Conservation (phyloP, 148 eudicot species). For the Rhododendron molle region DNA sequence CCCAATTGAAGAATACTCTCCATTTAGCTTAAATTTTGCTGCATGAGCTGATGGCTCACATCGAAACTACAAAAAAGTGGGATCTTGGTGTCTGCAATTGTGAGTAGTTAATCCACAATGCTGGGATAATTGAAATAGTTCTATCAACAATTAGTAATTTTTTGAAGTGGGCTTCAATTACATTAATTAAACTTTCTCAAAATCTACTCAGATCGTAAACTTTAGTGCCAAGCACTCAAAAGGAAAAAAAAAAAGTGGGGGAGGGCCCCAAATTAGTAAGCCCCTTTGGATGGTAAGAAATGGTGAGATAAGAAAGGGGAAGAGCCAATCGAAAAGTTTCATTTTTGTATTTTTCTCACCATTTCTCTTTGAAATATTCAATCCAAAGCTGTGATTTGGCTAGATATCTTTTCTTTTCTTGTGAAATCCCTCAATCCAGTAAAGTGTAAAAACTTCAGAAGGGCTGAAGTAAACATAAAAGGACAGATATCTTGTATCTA, state of each 20-base stretch:
- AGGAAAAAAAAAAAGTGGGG: background rate
- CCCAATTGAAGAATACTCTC: background rate
- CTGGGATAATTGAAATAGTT: background rate
- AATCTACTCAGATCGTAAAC: background rate
- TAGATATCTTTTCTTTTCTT: too few relatives aligned
- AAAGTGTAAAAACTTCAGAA: background rate
- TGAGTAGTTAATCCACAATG: background rate
- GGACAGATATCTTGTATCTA: too few relatives aligned
- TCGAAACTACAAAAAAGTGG: background rate
- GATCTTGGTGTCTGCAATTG: background rate
- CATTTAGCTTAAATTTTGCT: background rate
- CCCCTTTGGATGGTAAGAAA: background rate
- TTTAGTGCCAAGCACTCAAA: background rate
- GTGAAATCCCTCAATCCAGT: too few relatives aligned
- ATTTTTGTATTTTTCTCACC: background rate
- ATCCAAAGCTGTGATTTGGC: background rate
- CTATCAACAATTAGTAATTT: too few relatives aligned
- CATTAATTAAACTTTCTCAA: background rate
- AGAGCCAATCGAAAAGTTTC: too few relatives aligned
- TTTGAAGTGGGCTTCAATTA: background rate
- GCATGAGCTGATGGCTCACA: background rate
- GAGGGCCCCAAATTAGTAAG: background rate
- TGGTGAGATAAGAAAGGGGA: background rate
- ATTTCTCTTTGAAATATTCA: too few relatives aligned
- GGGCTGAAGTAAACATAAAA: background rate